Evolutionary conservation across 257 asterid species (phyloP).

Genomic region (Salvia splendens): DNA sequence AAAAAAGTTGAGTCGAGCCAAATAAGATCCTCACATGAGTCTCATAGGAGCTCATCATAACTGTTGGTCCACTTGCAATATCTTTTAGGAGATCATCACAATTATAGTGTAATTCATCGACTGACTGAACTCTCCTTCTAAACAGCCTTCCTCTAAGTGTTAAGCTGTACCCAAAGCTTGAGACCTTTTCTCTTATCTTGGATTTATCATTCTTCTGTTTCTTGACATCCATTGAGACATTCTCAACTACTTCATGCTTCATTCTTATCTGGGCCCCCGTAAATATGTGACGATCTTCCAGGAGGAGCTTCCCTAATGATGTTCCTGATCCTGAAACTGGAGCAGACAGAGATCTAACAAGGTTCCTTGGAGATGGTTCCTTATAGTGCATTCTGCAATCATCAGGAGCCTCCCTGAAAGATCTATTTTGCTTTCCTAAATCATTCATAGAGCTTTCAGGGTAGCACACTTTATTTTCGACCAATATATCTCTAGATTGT

Average conservation of each 20-base stretch:
- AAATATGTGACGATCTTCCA: conserved; percentile 70
- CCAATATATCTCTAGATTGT: conserved; percentile 35
- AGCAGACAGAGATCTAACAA: conserved; percentile 75
- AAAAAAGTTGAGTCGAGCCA: not conserved
- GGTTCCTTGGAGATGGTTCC: conserved; percentile 59
- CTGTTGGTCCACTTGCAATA: conserved; percentile 54
- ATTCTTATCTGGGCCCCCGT: conserved; percentile 83
- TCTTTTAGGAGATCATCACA: conserved; percentile 51
- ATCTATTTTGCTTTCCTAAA: conserved; percentile 48
- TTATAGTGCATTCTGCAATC: conserved; percentile 42
- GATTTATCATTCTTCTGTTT: conserved; percentile 65
- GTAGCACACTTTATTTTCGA: conserved; percentile 35
- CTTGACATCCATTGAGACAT: conserved; percentile 47
- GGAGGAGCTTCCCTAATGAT: conserved; percentile 82
- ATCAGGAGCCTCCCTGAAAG: conserved; percentile 52
- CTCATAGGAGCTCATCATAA: conserved; percentile 48
- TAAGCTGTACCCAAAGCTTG: conserved; percentile 68
- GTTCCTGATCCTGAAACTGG: conserved; percentile 77
- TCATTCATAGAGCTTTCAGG: conserved; percentile 36
- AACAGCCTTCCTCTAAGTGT: conserved; percentile 66
- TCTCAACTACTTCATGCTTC: conserved; percentile 68
- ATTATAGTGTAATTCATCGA: conserved; percentile 41
- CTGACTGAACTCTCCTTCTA: conserved; percentile 65
- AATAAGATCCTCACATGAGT: conserved; percentile 53
- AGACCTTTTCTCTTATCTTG: conserved; percentile 71